Base-by-base conservation (phyloP, 2,329 filamentous ascomycete species). In the Xylaria sp. region DNA sequence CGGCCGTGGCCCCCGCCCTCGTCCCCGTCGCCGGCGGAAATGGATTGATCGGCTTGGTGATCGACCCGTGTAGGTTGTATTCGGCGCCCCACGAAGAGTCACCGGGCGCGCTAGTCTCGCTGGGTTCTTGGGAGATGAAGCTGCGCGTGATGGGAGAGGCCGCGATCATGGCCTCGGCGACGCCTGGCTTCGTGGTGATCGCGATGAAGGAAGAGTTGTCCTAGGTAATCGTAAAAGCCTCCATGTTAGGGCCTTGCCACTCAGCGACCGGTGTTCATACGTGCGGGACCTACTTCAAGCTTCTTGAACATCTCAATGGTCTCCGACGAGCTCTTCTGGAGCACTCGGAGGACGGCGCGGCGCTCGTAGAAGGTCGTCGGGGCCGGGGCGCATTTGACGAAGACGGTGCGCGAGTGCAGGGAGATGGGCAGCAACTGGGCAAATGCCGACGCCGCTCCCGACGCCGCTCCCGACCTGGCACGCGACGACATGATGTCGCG, bases 311-410 rank as follows among this genome's bases (percentile, higher is more conserved):
- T 71, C 39, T 84, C 78, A 41, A 84, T 74, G 2, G 72, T 68
- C 41, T 64, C 56, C 22, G 56, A 48, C 39, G 65, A 57, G 16
- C 56, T 22, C 22, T 52, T 60, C 50, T 82, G 76, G 19, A 85
- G 70, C 22, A 77, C 73, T 40, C 78, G 76, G 29, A 85, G 70
- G 18, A 85, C 73, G 7, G 81, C 80, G 20, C 81, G 79, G 6
- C 82, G 78, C 68, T 85, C 81, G 24, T 75, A 73, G 59, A 85
- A 78, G 43, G 59, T 79, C n/a, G 71, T 63, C 9, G 83, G 82
- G 11, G 75, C 63, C 13, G 82, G 83, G n/a, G 70, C 66, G 18
- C 84, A 81, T 37, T 74, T 75, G 57, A 85, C 62, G 54, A 78
- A 78, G 26, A 85, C 50, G 7, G 68, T 66, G n/a, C 69, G 66